Conservation (phyloP, 306 rosid genomes). For the Vigna radiata region DNA sequence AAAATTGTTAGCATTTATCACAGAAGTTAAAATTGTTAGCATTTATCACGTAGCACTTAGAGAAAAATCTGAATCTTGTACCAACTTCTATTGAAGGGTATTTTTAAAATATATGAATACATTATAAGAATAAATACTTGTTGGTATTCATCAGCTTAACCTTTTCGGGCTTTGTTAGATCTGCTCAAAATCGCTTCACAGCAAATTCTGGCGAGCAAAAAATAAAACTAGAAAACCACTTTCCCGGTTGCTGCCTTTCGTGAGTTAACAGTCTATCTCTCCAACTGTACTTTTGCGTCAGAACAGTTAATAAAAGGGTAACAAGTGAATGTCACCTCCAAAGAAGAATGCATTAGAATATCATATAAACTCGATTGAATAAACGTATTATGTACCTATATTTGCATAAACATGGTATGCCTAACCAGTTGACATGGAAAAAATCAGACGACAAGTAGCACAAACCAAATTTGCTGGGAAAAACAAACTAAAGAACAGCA, state of each 20-base stretch:
- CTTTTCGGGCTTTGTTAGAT: not conserved
- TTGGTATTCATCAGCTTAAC: not conserved
- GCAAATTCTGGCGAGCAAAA: not conserved
- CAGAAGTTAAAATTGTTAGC: not conserved
- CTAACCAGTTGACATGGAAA: not conserved
- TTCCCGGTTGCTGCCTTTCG: not conserved
- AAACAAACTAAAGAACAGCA: constrained; percentile 3
- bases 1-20: not conserved
- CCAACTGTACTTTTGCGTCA: not conserved
- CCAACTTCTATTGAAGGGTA: not conserved
- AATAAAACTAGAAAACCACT: not conserved
- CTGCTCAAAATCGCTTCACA: not conserved
- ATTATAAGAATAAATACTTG: not conserved
- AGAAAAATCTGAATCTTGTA: not conserved
- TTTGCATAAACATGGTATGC: not conserved
- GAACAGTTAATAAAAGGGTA: not conserved
- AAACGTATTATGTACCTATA: not conserved
- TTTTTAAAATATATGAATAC: not conserved
- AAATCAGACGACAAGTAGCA: constrained; percentile 1
- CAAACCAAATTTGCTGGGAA: constrained; percentile 4
- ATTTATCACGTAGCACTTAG: not conserved
- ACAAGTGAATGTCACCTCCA: not conserved
- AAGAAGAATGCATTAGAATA: not conserved
- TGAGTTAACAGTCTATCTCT: not conserved
- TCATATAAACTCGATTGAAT: not conserved